These are phyloP conservation scores for Backusella psychrophila DNA, from an alignment of 192 early-diverging fungal genomes.

Conservation along the genomic window DNA sequence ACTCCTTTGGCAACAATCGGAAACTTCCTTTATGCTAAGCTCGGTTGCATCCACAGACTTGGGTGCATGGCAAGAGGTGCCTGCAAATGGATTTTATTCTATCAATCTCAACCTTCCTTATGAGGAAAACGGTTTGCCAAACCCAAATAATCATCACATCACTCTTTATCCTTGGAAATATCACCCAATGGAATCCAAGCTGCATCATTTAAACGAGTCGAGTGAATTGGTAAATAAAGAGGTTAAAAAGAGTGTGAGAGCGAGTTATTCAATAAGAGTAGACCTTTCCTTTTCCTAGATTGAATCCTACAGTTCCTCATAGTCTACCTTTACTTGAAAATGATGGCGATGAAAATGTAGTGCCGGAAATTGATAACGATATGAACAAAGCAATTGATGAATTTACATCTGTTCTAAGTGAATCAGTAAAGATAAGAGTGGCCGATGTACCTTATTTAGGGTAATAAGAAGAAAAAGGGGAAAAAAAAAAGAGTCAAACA, in stretches of 20 bases:
- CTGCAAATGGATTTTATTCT: slow-evolving; percentile 76
- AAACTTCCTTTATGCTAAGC: slow-evolving; percentile 41
- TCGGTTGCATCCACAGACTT: slow-evolving; percentile 34
- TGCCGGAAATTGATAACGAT: slow-evolving; percentile 32
- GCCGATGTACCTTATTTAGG: slow-evolving; percentile 46
- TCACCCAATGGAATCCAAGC: background rate
- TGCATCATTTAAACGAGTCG: background rate
- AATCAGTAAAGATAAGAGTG: slow-evolving; percentile 46
- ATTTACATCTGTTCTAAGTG: slow-evolving; percentile 38
- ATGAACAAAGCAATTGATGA: slow-evolving; percentile 41
- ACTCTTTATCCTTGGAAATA: slow-evolving; percentile 2
- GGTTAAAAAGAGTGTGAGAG: background rate
- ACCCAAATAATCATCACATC: background rate
- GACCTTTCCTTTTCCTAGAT: slow-evolving; percentile 45
- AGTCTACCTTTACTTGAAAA: slow-evolving; percentile 24
- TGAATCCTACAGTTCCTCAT: slow-evolving; percentile 38
- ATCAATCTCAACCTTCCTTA: slow-evolving; percentile 48
- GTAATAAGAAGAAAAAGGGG: slow-evolving; percentile 22
- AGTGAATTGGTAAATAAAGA: background rate
- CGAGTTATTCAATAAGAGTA: background rate
- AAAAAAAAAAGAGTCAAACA: background rate
- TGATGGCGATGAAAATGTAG: slow-evolving; percentile 2
- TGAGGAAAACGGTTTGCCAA: background rate
- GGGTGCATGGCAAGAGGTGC: slow-evolving; percentile 65
- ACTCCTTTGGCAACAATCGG: slow-evolving; percentile 56